phyloP scores from a whole-genome alignment of 371 early-diverging fungal species.

The Rhizopus sp. region DNA sequence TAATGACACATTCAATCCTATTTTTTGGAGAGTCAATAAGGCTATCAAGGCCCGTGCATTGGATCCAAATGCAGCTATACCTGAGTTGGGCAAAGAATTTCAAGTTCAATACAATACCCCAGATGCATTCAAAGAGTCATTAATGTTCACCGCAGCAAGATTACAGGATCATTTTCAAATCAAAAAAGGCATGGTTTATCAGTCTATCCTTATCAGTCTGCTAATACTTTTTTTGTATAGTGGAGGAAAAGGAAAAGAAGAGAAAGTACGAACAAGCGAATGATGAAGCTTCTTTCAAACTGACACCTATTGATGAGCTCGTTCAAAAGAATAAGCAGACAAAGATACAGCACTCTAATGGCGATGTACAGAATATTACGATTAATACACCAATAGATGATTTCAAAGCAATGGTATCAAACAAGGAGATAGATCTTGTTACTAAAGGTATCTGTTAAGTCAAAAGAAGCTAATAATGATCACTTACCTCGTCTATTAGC shows the following conservation, averaged over 20 bases:
- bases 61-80: constrained; percentile 52
- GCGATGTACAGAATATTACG: constrained; percentile 10
- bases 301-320: constrained; percentile 15
- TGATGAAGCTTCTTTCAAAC: background rate
- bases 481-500: constrained; percentile 28
- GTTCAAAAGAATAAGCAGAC: constrained; percentile 1
- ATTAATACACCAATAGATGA: constrained; percentile 59
- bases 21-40: constrained; percentile 56
- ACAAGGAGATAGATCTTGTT: constrained; percentile 45
- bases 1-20: constrained; percentile 61
- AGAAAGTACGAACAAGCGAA: constrained; percentile 30
- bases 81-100: constrained; percentile 41
- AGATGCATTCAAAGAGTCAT: constrained; percentile 23
- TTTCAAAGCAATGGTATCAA: constrained; percentile 57
- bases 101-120: constrained; percentile 1
- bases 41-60: constrained; percentile 60
- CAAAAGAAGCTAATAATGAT: background rate
- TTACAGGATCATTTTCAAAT: constrained; percentile 46
- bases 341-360: background rate
- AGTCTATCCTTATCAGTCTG: background rate
- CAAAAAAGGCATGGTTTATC: constrained; percentile 41
- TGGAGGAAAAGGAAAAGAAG: constrained; percentile 32
- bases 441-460: constrained; percentile 30
- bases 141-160: constrained; percentile 36
- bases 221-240: constrained; percentile 1